These are phyloP conservation scores for Coelastrella sp. DNA, from an alignment of 139 green algal genomes.

Conservation along the genomic window DNA sequence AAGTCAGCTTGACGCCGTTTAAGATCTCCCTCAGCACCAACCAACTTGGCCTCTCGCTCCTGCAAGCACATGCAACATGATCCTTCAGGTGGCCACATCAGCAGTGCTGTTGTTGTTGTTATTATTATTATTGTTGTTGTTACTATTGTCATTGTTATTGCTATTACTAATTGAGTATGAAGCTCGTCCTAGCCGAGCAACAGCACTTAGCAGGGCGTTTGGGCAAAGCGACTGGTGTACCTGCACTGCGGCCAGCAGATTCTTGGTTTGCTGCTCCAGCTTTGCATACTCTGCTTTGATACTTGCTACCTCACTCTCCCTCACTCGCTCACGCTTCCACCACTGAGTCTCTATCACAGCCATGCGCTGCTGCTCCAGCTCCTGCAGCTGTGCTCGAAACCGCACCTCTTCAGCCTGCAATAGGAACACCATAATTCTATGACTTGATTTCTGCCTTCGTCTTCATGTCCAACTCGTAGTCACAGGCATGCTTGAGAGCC, in stretches of 20 bases:
- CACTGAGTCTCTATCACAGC: conserved; percentile 73
- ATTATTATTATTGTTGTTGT: too few species aligned
- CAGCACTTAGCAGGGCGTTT: neutral
- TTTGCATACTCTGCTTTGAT: conserved; percentile 48
- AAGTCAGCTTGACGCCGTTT: conserved; percentile 55
- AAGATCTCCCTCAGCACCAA: conserved; percentile 61
- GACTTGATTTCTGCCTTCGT: neutral
- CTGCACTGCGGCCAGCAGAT: neutral
- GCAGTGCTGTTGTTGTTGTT: too few species aligned
- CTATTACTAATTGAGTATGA: too few species aligned
- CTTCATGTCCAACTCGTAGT: neutral
- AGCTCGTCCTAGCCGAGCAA: neutral
- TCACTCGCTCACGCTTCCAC: conserved; percentile 58
- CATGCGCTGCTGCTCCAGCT: conserved; percentile 72
- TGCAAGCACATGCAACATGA: conserved; percentile 32
- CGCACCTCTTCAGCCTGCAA: conserved; percentile 61
- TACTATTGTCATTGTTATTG: too few species aligned
- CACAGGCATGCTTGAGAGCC: neutral
- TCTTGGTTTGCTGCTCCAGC: conserved; percentile 60
- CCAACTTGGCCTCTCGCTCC: conserved; percentile 63
- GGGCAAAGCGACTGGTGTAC: neutral
- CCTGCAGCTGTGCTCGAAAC: conserved; percentile 58
- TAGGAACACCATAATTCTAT: neutral
- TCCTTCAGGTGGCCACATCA: too few species aligned
- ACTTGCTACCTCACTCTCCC: conserved; percentile 49